These are phyloP conservation scores for Populus nigra DNA, from an alignment of 345 rosid species.

Conservation along the genomic window DNA sequence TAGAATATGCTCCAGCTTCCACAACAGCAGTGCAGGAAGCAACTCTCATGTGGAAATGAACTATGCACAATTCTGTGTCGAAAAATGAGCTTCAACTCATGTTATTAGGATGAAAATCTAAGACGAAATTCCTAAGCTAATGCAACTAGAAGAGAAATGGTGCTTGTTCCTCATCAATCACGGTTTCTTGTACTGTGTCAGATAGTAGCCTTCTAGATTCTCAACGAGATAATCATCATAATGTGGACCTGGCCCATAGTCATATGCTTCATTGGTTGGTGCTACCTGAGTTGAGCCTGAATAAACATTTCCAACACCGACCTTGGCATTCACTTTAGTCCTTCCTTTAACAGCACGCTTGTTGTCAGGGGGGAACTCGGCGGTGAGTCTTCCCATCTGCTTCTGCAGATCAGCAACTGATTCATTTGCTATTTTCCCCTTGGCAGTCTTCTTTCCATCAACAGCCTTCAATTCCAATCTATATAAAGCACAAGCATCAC, in stretches of 20 bases:
- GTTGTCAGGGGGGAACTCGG: slow-evolving; percentile 79
- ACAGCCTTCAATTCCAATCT: slow-evolving; percentile 92
- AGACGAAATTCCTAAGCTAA: slow-evolving; percentile 15
- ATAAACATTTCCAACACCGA: slow-evolving; percentile 30
- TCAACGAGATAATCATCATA: slow-evolving; percentile 71
- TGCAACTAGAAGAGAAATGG: slow-evolving; percentile 3
- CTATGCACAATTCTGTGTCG: slow-evolving; percentile 24
- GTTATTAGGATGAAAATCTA: slow-evolving; percentile 27
- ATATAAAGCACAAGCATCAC: slow-evolving; percentile 90
- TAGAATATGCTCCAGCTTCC: slow-evolving; percentile 22
- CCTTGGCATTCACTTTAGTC: slow-evolving; percentile 52
- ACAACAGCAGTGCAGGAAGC: slow-evolving; percentile 14
- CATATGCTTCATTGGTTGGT: slow-evolving; percentile 45
- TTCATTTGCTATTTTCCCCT: slow-evolving; percentile 65
- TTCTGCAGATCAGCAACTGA: slow-evolving; percentile 88
- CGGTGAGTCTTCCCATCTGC: slow-evolving; percentile 90
- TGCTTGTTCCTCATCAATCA: slow-evolving; percentile 7
- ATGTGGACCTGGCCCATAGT: slow-evolving; percentile 57
- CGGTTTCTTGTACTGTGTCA: slow-evolving; percentile 27
- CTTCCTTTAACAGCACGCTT: slow-evolving; percentile 71
- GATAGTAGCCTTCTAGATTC: slow-evolving; percentile 57
- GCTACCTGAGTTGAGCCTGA: slow-evolving; percentile 41
- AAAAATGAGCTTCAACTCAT: slow-evolving; percentile 20
- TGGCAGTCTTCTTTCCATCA: slow-evolving; percentile 82
- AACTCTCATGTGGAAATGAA: slow-evolving; percentile 14